Conservation (phyloP, 352 stramenopile species). For the Globisporangium paroecandrum region DNA sequence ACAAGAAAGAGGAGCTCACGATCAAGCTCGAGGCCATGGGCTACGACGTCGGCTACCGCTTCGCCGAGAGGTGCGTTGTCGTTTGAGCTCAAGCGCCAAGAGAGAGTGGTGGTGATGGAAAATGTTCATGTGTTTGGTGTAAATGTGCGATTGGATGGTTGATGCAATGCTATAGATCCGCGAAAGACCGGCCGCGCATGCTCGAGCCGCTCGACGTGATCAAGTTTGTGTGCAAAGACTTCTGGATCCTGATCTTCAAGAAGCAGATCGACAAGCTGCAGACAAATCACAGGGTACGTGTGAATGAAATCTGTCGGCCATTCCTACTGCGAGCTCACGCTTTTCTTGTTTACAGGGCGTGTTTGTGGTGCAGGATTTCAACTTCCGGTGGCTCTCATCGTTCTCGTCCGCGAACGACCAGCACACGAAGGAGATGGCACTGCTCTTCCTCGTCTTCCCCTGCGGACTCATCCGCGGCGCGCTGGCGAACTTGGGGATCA, state of each 20-base stretch:
- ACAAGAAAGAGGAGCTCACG: slow-evolving; percentile 69
- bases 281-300: slow-evolving; percentile 92
- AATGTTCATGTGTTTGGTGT: neutral
- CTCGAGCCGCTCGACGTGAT: slow-evolving; percentile 93
- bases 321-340: neutral
- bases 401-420: slow-evolving; percentile 79
- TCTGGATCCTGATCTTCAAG: slow-evolving; percentile 97
- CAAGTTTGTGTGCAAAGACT: slow-evolving; percentile 98
- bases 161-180: slow-evolving; percentile 23
- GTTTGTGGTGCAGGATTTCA: slow-evolving; percentile 96
- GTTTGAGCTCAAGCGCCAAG: neutral
- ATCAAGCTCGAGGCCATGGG: slow-evolving; percentile 84
- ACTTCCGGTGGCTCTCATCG: slow-evolving; percentile 88
- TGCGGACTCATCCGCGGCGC: slow-evolving; percentile 94
- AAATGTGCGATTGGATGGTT: neutral
- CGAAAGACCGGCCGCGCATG: slow-evolving; percentile 77
- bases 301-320: too few species aligned
- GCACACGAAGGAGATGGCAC: slow-evolving; percentile 87
- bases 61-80: slow-evolving; percentile 54
- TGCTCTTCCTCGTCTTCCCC: slow-evolving; percentile 94
- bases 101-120: neutral
- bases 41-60: slow-evolving; percentile 84
- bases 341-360: slow-evolving; percentile 42
- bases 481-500: slow-evolving; percentile 94
- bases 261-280: slow-evolving; percentile 99